phyloP scores from a whole-genome alignment of 148 eudicot species.

The Cornus suecica region DNA sequence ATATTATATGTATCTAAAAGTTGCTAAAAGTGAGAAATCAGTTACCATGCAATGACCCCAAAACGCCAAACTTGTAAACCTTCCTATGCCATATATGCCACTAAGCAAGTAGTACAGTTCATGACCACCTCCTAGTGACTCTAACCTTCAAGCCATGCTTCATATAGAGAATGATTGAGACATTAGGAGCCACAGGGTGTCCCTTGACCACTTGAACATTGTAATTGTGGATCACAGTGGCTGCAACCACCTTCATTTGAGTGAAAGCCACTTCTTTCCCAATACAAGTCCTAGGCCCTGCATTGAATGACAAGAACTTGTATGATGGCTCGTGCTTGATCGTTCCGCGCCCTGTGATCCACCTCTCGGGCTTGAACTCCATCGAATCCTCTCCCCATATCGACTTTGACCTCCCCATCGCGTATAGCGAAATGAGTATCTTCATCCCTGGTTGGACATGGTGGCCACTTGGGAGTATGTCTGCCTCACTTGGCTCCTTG shows the following conservation, averaged over 20 bases:
- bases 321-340: constrained; percentile 39
- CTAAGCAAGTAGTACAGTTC: not conserved
- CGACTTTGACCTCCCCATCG: constrained; percentile 37
- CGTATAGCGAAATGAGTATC: constrained; percentile 31
- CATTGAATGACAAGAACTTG: constrained; percentile 39
- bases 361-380: constrained; percentile 32
- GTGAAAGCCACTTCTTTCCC: constrained; percentile 45
- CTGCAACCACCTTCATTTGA: constrained; percentile 48
- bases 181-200: constrained; percentile 36
- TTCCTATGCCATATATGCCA: too few species aligned
- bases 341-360: constrained; percentile 36
- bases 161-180: constrained; percentile 59
- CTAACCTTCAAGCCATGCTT: constrained; percentile 56
- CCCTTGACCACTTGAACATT: constrained; percentile 35
- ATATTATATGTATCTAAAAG: too few species aligned
- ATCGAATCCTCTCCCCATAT: constrained; percentile 31
- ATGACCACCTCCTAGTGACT: constrained; percentile 32
- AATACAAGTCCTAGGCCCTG: constrained; percentile 46
- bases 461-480: constrained; percentile 41
- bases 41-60: too few species aligned
- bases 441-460: constrained; percentile 33
- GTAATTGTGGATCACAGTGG: constrained; percentile 46
- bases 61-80: too few species aligned
- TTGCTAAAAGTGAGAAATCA: too few species aligned
- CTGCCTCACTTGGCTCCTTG: constrained; percentile 34